These are phyloP conservation scores for Actinomucor elegans DNA, from an alignment of 371 early-diverging fungal genomes.

Conservation along the genomic window DNA sequence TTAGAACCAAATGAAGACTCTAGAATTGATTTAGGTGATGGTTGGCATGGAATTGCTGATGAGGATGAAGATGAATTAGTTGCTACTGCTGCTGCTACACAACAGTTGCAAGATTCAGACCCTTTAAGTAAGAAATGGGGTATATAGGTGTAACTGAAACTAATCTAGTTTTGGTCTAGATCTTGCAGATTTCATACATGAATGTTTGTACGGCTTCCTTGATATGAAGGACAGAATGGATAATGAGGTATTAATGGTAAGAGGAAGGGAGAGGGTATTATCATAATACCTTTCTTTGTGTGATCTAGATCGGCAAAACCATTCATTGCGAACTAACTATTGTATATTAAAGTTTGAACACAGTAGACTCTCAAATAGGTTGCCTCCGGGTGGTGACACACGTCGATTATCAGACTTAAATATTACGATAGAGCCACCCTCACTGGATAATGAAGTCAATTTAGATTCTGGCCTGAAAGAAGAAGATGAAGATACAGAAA, in stretches of 20 bases:
- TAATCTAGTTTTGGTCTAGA: slow-evolving; percentile 6
- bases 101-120: slow-evolving; percentile 7
- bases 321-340: not conserved
- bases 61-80: slow-evolving; percentile 17
- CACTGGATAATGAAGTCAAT: slow-evolving; percentile 7
- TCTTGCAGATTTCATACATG: slow-evolving; percentile 30
- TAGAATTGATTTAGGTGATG: slow-evolving; percentile 47
- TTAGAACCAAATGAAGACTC: slow-evolving; percentile 11
- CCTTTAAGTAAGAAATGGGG: slow-evolving; percentile 6
- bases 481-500: slow-evolving; percentile 7
- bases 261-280: too few relatives aligned
- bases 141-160: not conserved
- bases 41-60: slow-evolving; percentile 42
- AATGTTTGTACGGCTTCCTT: slow-evolving; percentile 31
- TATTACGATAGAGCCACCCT: slow-evolving; percentile 37
- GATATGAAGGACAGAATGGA: slow-evolving; percentile 46
- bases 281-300: too few relatives aligned
- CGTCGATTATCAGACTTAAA: slow-evolving; percentile 47
- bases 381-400: slow-evolving; percentile 25
- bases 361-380: slow-evolving; percentile 24
- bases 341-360: slow-evolving; percentile 32
- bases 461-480: not conserved
- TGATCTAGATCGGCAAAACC: too few relatives aligned
- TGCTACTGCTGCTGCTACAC: not conserved
- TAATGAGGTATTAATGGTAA: slow-evolving; percentile 17